These are phyloP conservation scores for Elsinoe ampelina DNA, from an alignment of 2,329 filamentous ascomycete species.

Conservation along the genomic window DNA sequence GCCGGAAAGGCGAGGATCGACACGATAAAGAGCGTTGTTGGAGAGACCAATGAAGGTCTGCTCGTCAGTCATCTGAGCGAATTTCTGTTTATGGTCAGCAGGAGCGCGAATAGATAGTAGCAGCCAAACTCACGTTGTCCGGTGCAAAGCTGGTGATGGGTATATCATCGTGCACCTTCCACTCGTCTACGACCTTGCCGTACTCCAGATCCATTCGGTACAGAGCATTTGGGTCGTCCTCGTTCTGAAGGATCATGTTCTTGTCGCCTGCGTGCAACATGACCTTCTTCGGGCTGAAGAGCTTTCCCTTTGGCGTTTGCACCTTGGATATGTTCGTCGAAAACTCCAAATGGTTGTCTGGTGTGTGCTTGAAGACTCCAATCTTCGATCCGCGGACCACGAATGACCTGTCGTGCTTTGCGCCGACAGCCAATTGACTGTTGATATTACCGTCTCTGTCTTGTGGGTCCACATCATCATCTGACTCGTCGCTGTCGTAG, in stretches of 20 bases:
- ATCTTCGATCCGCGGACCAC: slow-evolving; percentile 97
- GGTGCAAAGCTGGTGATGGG: slow-evolving; percentile 85
- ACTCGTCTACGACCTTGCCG: slow-evolving; percentile 96
- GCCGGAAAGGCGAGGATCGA: slow-evolving; percentile 82
- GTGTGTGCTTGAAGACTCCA: slow-evolving; percentile 94
- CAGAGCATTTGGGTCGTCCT: slow-evolving; percentile 73
- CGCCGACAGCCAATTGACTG: slow-evolving; percentile 88
- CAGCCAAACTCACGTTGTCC: slow-evolving; percentile 54
- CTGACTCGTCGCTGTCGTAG: slow-evolving; percentile 68
- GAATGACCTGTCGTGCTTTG: slow-evolving; percentile 94
- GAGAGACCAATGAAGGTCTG: slow-evolving; percentile 93
- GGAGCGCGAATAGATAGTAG: not conserved
- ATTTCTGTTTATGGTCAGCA: slow-evolving; percentile 52
- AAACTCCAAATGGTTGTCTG: slow-evolving; percentile 87
- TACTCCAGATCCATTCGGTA: slow-evolving; percentile 98
- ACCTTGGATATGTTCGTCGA: slow-evolving; percentile 96
- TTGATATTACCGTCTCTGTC: slow-evolving; percentile 77
- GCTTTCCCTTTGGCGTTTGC: slow-evolving; percentile 72
- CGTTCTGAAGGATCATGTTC: slow-evolving; percentile 82
- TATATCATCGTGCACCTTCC: slow-evolving; percentile 96
- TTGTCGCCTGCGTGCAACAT: slow-evolving; percentile 90
- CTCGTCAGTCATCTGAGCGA: slow-evolving; percentile 90
- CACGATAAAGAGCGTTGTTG: slow-evolving; percentile 81
- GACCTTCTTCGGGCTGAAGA: slow-evolving; percentile 91
- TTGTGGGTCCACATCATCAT: slow-evolving; percentile 60